These are phyloP conservation scores for Phytophthora melonis DNA, from an alignment of 352 stramenopile genomes.

Conservation along the genomic window DNA sequence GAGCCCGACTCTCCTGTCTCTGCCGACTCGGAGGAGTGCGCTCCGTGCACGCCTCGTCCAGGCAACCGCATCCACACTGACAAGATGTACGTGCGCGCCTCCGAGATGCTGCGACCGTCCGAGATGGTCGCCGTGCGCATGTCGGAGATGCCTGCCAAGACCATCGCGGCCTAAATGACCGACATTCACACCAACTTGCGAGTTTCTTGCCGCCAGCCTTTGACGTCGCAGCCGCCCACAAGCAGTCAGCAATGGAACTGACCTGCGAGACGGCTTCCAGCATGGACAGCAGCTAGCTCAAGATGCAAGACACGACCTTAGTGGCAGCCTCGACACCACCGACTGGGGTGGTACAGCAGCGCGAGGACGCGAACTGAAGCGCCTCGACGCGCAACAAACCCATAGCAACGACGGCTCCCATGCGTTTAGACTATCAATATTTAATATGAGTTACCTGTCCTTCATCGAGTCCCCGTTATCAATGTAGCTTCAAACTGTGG, in stretches of 20 bases:
- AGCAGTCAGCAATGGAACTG: conserved; percentile 49
- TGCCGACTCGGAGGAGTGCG: conserved; percentile 15
- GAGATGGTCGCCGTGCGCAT: conserved; percentile 27
- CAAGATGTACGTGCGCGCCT: conserved; percentile 45
- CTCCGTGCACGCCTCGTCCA: conserved; percentile 26
- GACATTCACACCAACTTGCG: neutral
- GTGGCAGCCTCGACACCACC: conserved; percentile 28
- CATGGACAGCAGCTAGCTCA: conserved; percentile 5
- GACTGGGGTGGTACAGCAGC: conserved; percentile 40
- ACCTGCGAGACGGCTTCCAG: conserved; percentile 22
- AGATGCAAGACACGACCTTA: neutral
- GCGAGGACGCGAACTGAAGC: conserved; percentile 32
- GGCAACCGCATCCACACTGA: conserved; percentile 27
- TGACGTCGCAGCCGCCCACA: conserved; percentile 4
- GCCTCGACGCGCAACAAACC: conserved; percentile 31
- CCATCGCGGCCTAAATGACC: conserved; percentile 29
- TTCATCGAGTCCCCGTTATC: neutral
- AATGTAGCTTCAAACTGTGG: too few species aligned
- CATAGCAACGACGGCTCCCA: conserved; percentile 17
- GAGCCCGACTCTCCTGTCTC: conserved; percentile 7
- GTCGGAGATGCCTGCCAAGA: conserved; percentile 32
- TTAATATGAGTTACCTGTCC: conserved; percentile 29
- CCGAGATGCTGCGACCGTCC: conserved; percentile 44
- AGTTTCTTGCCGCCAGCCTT: neutral
- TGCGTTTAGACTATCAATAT: conserved; percentile 34